phyloP scores from a whole-genome alignment of 768 basidiomycete species.

The Candolleomyces efflorescens region DNA sequence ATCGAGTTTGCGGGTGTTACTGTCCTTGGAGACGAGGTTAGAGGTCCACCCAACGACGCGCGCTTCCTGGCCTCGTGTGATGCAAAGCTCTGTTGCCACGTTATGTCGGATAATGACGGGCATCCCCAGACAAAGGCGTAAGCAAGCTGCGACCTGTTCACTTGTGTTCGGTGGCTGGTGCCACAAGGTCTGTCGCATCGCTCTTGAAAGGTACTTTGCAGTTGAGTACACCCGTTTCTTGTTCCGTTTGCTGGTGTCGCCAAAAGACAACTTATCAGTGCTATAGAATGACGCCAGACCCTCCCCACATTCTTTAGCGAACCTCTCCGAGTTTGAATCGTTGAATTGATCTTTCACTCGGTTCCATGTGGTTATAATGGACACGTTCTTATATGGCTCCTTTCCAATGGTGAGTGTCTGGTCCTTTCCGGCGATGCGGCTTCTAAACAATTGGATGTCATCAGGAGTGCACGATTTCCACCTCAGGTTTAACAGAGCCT shows the following conservation, averaged over 20 bases:
- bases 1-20: conserved; percentile 12
- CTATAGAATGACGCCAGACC: conserved; percentile 19
- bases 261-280: neutral
- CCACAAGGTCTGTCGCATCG: neutral
- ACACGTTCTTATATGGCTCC: conserved; percentile 25
- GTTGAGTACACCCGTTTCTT: neutral
- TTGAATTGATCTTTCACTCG: conserved; percentile 34
- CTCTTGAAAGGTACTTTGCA: neutral
- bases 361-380: conserved; percentile 37
- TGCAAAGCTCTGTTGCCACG: conserved; percentile 14
- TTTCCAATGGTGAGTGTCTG: conserved; percentile 10
- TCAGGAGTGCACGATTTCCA: conserved; percentile 33
- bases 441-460: conserved; percentile 31
- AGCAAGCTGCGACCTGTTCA: conserved; percentile 14
- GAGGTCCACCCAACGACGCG: conserved; percentile 15
- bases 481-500: conserved; percentile 31
- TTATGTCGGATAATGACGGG: conserved; percentile 21
- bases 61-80: conserved; percentile 8
- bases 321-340: conserved; percentile 22
- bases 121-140: conserved; percentile 17
- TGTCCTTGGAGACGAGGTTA: too few species aligned
- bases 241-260: neutral
- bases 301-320: conserved; percentile 28
- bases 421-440: conserved; percentile 17
- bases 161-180: neutral